Evolutionary conservation across 176 grass and related monocot genomes (phyloP).

Genomic region (bread wheat (Triticum aestivum)): IWGSC_CS_RefSeq_v2.1 NC_057806.1:526984617-526985116

Average conservation of each 20-base stretch:
- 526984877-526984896: slow-evolving; percentile 79
- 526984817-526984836: slow-evolving; percentile 78
- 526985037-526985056: slow-evolving; percentile 88
- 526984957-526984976: slow-evolving; percentile 74
- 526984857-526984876: slow-evolving; percentile 45
- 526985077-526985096: slow-evolving; percentile 53
- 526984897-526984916: slow-evolving; percentile 79
- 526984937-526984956: slow-evolving; percentile 79
- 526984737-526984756: slow-evolving; percentile 70
- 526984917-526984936: slow-evolving; percentile 95
- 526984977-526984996: slow-evolving; percentile 82
- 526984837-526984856: slow-evolving; percentile 50
- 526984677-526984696: slow-evolving; percentile 72
- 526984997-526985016: slow-evolving; percentile 94
- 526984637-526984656: slow-evolving; percentile 60
- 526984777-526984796: slow-evolving; percentile 67
- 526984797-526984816: slow-evolving; percentile 77
- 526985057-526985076: slow-evolving; percentile 84
- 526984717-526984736: slow-evolving; percentile 75
- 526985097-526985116: slow-evolving; percentile 85
- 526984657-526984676: slow-evolving; percentile 78
- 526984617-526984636: slow-evolving; percentile 85
- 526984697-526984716: slow-evolving; percentile 73
- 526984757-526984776: slow-evolving; percentile 71
- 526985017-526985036: slow-evolving; percentile 83